Evolutionary conservation across 83 land plant species (phyloP).

Genomic region (Thuja plicata): DNA sequence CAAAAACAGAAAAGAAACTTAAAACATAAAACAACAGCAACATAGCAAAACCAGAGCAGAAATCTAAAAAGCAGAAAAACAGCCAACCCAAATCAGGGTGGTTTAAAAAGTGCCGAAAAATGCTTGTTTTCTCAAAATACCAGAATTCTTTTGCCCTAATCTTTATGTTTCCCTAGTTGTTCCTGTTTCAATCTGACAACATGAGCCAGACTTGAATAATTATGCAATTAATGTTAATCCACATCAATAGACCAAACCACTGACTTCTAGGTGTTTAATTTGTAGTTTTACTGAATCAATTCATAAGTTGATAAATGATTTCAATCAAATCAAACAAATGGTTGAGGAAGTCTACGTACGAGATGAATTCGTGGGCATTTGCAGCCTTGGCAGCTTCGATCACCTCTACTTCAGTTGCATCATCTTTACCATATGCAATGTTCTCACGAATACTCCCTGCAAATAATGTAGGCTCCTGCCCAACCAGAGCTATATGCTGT

Average conservation of each 20-base stretch:
- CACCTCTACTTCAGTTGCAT: slow-evolving; percentile 39
- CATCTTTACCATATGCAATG: slow-evolving; percentile 42
- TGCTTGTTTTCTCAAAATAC: no score
- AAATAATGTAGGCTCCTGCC: slow-evolving; percentile 52
- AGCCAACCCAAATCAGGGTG: no score
- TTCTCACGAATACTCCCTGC: slow-evolving; percentile 43
- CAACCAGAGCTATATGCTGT: slow-evolving; percentile 40
- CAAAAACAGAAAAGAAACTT: no score
- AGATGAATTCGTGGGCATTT: slow-evolving; percentile 50
- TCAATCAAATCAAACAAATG: not conserved
- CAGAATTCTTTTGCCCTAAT: no score
- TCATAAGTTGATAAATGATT: not conserved
- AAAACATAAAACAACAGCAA: no score
- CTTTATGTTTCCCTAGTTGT: not conserved
- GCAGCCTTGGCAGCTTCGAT: slow-evolving; percentile 44
- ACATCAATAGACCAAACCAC: not conserved
- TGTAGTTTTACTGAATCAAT: not conserved
- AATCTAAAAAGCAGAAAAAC: no score
- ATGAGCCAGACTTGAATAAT: not conserved
- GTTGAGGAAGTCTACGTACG: not conserved
- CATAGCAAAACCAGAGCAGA: no score
- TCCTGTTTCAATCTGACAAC: not conserved
- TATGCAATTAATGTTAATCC: not conserved
- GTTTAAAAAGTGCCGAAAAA: no score
- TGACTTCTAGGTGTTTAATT: not conserved